Evolutionary conservation across 1,139 yeast genomes (phyloP).

Genomic region (Candida sp.): DNA sequence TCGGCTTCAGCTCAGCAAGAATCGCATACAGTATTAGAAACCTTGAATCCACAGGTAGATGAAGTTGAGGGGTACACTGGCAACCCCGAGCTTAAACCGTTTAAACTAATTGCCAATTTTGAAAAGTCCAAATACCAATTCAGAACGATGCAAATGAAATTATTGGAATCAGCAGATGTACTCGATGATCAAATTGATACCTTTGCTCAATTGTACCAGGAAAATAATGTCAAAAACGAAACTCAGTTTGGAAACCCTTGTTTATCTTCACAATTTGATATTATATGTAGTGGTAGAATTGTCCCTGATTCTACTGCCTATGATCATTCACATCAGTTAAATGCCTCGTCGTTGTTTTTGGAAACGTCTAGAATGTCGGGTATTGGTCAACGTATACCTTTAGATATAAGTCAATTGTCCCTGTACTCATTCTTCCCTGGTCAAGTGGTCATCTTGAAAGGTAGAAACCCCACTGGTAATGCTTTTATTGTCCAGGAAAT

Average conservation of each 20-base stretch:
- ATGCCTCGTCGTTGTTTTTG: slow-evolving; percentile 63
- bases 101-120: slow-evolving; percentile 59
- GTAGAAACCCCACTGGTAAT: slow-evolving; percentile 85
- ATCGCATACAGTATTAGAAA: slow-evolving; percentile 56
- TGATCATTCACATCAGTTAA: slow-evolving; percentile 48
- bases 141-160: slow-evolving; percentile 87
- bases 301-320: slow-evolving; percentile 74
- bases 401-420: slow-evolving; percentile 45
- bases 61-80: slow-evolving; percentile 27
- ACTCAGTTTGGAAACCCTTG: slow-evolving; percentile 74
- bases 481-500: slow-evolving; percentile 65
- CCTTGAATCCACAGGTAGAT: slow-evolving; percentile 54
- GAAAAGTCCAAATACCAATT: slow-evolving; percentile 72
- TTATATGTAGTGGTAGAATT: slow-evolving; percentile 80
- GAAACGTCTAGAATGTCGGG: slow-evolving; percentile 86
- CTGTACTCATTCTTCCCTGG: slow-evolving; percentile 80
- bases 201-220: slow-evolving; percentile 51
- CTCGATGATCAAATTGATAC: slow-evolving; percentile 86
- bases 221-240: slow-evolving; percentile 37
- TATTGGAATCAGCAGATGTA: slow-evolving; percentile 83
- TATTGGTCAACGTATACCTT: slow-evolving; percentile 76
- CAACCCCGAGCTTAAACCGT: slow-evolving; percentile 30
- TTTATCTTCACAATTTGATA: slow-evolving; percentile 68
- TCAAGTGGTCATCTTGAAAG: slow-evolving; percentile 79
- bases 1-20: slow-evolving; percentile 17